phyloP scores from a whole-genome alignment of 164 flowering plant genomes.

The Taxillus chinensis region DNA sequence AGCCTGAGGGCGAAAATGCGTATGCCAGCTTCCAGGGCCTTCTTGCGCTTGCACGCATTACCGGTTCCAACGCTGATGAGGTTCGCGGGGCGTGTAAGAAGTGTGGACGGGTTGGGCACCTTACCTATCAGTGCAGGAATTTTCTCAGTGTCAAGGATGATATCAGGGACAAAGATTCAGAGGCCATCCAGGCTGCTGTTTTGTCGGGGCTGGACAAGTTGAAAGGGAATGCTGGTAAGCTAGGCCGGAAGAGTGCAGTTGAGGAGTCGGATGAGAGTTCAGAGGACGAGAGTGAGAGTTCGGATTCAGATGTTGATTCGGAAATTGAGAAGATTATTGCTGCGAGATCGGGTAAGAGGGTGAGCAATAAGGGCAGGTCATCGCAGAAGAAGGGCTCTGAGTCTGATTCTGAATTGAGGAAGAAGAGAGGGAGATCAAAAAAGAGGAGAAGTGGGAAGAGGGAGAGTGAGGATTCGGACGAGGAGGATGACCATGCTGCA shows the following conservation, averaged over 20 bases:
- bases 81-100: constrained; percentile 90
- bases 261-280: constrained; percentile 40
- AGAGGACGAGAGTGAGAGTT: constrained; percentile 67
- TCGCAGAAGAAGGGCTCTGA: constrained; percentile 29
- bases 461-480: constrained; percentile 29
- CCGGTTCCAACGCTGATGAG: constrained; percentile 69
- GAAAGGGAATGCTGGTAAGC: constrained; percentile 29
- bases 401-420: constrained; percentile 34
- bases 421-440: constrained; percentile 56
- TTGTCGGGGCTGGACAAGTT: constrained; percentile 48
- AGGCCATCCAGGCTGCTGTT: constrained; percentile 35
- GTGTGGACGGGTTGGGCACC: constrained; percentile 94
- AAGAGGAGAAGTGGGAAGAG: constrained; percentile 42
- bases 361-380: constrained; percentile 18
- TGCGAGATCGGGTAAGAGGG: constrained; percentile 46
- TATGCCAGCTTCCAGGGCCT: constrained; percentile 86
- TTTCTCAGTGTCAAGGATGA: constrained; percentile 74
- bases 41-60: constrained; percentile 79
- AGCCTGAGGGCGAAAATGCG: constrained; percentile 74
- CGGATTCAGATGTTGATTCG: constrained; percentile 76
- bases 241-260: constrained; percentile 14
- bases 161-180: constrained; percentile 48
- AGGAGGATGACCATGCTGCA: constrained; percentile 27
- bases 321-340: constrained; percentile 85
- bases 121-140: constrained; percentile 81